Evolutionary conservation across 768 basidiomycete genomes (phyloP), one percentile per base, ranked within the genome.

Genomic region (Russula griseocarnosa): DNA sequence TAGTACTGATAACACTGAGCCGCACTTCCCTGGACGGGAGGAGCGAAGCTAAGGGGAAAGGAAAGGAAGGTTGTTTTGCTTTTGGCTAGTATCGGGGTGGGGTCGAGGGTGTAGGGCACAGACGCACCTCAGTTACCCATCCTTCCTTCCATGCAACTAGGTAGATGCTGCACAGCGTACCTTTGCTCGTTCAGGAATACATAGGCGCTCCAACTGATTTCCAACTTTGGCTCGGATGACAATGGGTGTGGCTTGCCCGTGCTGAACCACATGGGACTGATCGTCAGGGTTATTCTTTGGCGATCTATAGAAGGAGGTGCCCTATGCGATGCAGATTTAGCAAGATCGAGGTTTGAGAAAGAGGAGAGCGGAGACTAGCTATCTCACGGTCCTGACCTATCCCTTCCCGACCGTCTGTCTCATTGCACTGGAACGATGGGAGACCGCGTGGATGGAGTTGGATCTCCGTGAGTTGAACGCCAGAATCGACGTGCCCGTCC

Each of bases 91-190:
- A 32, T 40, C 11, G 20, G n/a, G 22, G 42, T 5, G 1, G 30
- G 40, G 22, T 4, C 7, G n/a, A 16, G 14, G 24, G 22, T 32
- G 34, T 11, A 32, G 32, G 24, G 1, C 3, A 40, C n/a, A 30
- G 22, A 52, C 62, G 38, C 30, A 63, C 62, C 62, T 58, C 55
- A 30, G 38, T 34, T 3, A 58, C 42, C 62, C 62, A 63, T 44
- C 62, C 62, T 11, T 63, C 62, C n/a, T 63, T 58, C 62, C 62
- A 63, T 11, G 62, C 62, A 2, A 63, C 22, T 16, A 63, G 51
- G 32, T 63, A 63, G 56, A 58, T 63, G 40, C 20, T 46, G 5
- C 55, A 63, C 20, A 63, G 50, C 24, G 56, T 52, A 9, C 55
- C 50, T 26, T 58, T 50, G 6, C 46, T 28, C 2, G 20, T 1